A percentile compares a stretch with the other conserved stretches of the same genome.
Conservation (phyloP, 2,329 filamentous ascomycete genomes). For the Tolypocladium paradoxum region DNA sequence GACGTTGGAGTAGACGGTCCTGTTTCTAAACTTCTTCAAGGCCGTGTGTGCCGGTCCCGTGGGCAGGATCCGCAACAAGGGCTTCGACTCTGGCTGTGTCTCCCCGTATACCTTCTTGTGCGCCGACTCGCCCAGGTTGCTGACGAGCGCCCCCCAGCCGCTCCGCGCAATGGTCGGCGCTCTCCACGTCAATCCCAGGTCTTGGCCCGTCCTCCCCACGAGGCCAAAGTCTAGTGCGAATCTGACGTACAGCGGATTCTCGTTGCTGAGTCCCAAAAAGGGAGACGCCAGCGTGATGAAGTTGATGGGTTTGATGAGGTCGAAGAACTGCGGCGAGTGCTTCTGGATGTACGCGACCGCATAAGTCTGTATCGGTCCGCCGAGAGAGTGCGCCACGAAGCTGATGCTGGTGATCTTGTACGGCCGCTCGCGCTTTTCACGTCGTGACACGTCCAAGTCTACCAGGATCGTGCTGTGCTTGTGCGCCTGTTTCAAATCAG, state of each 20-base stretch:
- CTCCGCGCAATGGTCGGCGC: slow-evolving; percentile 75
- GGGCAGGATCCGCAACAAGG: slow-evolving; percentile 76
- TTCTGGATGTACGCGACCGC: slow-evolving; percentile 95
- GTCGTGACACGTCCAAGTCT: slow-evolving; percentile 42
- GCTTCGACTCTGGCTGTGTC: slow-evolving; percentile 71
- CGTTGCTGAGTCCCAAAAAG: slow-evolving; percentile 85
- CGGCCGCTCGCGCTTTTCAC: slow-evolving; percentile 36
- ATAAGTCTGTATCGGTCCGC: slow-evolving; percentile 84
- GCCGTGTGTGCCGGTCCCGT: slow-evolving; percentile 85
- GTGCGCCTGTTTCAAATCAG: slow-evolving; percentile 41
- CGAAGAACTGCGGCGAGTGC: slow-evolving; percentile 84
- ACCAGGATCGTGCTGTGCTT: slow-evolving; percentile 50
- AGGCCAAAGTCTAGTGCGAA: slow-evolving; percentile 94
- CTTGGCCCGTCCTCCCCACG: slow-evolving; percentile 90
- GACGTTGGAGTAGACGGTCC: slow-evolving; percentile 92
- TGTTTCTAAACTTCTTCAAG: slow-evolving; percentile 76
- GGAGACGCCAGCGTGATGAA: slow-evolving; percentile 84
- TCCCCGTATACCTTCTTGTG: slow-evolving; percentile 48
- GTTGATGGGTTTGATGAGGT: slow-evolving; percentile 75
- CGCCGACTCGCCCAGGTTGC: slow-evolving; percentile 63
- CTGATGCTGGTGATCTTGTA: slow-evolving; percentile 92
- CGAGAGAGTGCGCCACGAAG: slow-evolving; percentile 85
- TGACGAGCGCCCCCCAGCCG: slow-evolving; percentile 81
- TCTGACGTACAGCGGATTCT: slow-evolving; percentile 94
- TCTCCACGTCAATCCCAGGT: slow-evolving; percentile 89